Evolutionary conservation across 805 yeast genomes (phyloP).

Genomic region (Kazachstania bromeliacearum): DNA sequence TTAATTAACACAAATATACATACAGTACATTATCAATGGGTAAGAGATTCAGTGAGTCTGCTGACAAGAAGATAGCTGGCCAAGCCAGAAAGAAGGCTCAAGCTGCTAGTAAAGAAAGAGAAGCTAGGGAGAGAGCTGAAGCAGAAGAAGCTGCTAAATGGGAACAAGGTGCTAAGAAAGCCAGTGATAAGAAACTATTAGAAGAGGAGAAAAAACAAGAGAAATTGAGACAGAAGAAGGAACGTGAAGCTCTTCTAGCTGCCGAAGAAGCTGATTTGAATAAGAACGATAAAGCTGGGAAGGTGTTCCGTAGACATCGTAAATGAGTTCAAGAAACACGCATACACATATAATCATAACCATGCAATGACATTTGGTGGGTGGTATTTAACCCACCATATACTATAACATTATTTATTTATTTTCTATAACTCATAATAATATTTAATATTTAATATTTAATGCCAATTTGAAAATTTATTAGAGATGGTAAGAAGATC

Average conservation of each 20-base stretch:
- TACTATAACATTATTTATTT: too few relatives aligned
- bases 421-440: too few relatives aligned
- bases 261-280: conserved; percentile 23
- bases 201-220: conserved; percentile 28
- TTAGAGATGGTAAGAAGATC: too few relatives aligned
- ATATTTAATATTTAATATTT: too few relatives aligned
- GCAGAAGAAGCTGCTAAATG: conserved; percentile 29
- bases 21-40: too few relatives aligned
- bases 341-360: too few relatives aligned
- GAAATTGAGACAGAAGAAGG: conserved; percentile 23
- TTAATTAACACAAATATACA: too few relatives aligned
- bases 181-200: conserved; percentile 18
- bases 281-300: conserved; percentile 20
- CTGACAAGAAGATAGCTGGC: conserved; percentile 30
- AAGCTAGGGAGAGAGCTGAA: conserved; percentile 18
- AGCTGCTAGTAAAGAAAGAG: conserved; percentile 20
- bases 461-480: too few relatives aligned
- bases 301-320: too few relatives aligned
- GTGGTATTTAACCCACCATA: too few relatives aligned
- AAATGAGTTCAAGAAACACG: too few relatives aligned
- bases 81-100: conserved; percentile 28
- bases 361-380: too few relatives aligned
- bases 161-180: conserved; percentile 25
- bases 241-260: conserved; percentile 26
- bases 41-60: conserved; percentile 30